phyloP scores from a whole-genome alignment of 2,329 filamentous ascomycete species.

The Dothistroma septosporum region DNA sequence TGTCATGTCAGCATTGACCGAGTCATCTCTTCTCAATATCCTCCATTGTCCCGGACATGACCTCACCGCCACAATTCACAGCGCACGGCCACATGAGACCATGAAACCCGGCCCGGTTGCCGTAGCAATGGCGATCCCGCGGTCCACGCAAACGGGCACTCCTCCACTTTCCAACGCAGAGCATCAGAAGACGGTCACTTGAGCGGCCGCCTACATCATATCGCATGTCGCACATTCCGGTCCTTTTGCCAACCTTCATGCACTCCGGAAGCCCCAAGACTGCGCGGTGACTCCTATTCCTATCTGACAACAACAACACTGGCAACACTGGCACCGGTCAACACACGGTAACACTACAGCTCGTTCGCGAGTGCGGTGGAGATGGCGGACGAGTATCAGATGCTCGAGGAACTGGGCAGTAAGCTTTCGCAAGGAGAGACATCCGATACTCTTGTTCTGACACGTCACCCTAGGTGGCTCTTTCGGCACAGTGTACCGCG shows the following conservation, averaged over 20 bases:
- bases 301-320: conserved; percentile 10
- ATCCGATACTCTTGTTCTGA: conserved; percentile 6
- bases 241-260: conserved; percentile 8
- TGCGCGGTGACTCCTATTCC: conserved; percentile 11
- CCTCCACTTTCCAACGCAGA: not conserved
- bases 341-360: conserved; percentile 10
- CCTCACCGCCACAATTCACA: not conserved
- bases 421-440: conserved; percentile 42
- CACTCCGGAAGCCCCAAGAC: conserved; percentile 1
- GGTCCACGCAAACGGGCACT: not conserved
- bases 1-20: too few species aligned
- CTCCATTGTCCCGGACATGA: not conserved
- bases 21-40: not conserved
- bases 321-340: conserved; percentile 12
- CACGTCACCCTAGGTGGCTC: conserved; percentile 64
- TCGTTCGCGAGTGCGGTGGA: conserved; percentile 8
- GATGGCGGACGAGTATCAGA: conserved; percentile 84
- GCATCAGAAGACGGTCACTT: not conserved
- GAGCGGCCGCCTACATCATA: conserved; percentile 2
- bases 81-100: not conserved
- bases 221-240: not conserved
- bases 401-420: conserved; percentile 95
- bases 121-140: not conserved
- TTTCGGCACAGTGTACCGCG: conserved; percentile 96
- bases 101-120: not conserved